Base-by-base conservation (phyloP, 805 yeast species). In the Lipomyces yamanashiensis region DNA sequence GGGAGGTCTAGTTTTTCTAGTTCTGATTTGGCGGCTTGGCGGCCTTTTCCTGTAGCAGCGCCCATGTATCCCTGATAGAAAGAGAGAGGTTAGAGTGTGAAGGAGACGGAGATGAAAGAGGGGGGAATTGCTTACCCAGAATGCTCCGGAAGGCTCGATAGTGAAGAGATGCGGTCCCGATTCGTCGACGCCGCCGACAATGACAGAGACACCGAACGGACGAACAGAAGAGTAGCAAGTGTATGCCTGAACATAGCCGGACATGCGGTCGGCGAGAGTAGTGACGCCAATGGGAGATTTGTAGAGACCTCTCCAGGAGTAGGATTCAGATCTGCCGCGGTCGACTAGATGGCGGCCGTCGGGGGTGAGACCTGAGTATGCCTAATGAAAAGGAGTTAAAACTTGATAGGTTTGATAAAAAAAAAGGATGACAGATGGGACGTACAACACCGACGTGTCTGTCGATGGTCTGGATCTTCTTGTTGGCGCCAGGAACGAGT, bases 1-100 rank as follows among this genome's bases (percentile, higher is more conserved):
- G 86, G 87, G 66, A 86, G 80, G 69, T 90, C 88, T 63, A 95
- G 81, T 77, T 95, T 95, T 77, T 95, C 99, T 71, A 95, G 83
- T 78, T 95, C 99, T 36, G 93, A 89, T 78, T 93, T 93, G 55
- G 99, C 99, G n/a, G 90, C 85, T 77, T 95, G 99, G 77, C 98
- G 86, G 54, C 99, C 99, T 76, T 93, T 95, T 68, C 99, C 99
- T 3, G 98, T 86, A 17, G 99, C 99, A 45, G 97, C 96, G 66
- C 97, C 99, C 60, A 84, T 82, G 78, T 95, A 95, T 57, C 99
- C 99, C 71, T 69, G 15, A 21, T 23, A 21, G 3, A 15, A 1
- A 19, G 28, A 9, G 17, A n/a, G 12, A 15, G 37, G 23, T 37
- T 15, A 28, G 51, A n/a, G 21, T 2, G 1, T 47, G 36, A 51